These are phyloP conservation scores for Toxicodendron radicans DNA, from an alignment of 345 rosid genomes.

Conservation along the genomic window DNA sequence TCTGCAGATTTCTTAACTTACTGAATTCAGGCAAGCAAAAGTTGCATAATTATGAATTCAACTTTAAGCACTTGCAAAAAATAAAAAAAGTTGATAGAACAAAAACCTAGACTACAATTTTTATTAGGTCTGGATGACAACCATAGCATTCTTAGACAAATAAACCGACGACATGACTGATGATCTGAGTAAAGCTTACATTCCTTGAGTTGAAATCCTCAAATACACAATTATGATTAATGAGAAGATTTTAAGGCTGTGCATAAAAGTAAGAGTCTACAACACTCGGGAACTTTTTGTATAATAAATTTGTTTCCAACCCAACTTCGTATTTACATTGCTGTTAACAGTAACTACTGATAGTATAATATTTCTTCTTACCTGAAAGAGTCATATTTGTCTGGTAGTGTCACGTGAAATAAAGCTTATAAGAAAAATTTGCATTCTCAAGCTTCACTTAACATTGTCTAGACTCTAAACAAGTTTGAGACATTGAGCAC, in stretches of 20 bases:
- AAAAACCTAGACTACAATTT: not conserved
- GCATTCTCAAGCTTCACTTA: not conserved
- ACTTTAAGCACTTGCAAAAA: not conserved
- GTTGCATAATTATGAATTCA: not conserved
- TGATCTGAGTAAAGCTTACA: not conserved
- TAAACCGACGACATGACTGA: no score
- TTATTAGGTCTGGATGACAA: not conserved
- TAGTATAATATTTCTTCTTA: not conserved
- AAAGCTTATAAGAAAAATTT: not conserved
- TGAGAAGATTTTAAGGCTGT: not conserved
- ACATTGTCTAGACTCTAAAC: not conserved
- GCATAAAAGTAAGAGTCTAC: not conserved
- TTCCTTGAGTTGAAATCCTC: not conserved
- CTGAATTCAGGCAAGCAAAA: not conserved
- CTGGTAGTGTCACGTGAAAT: not conserved
- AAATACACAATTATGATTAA: not conserved
- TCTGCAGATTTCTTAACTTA: not conserved
- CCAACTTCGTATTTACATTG: not conserved
- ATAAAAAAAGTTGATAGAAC: not conserved
- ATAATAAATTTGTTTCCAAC: not conserved
- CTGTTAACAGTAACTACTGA: not conserved
- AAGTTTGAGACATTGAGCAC: not conserved
- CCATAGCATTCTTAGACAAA: not conserved
- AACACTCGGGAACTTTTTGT: no score
- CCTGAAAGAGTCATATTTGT: not conserved